phyloP scores from a whole-genome alignment of 352 stramenopile species.

The Phytophthora meadii region DNA sequence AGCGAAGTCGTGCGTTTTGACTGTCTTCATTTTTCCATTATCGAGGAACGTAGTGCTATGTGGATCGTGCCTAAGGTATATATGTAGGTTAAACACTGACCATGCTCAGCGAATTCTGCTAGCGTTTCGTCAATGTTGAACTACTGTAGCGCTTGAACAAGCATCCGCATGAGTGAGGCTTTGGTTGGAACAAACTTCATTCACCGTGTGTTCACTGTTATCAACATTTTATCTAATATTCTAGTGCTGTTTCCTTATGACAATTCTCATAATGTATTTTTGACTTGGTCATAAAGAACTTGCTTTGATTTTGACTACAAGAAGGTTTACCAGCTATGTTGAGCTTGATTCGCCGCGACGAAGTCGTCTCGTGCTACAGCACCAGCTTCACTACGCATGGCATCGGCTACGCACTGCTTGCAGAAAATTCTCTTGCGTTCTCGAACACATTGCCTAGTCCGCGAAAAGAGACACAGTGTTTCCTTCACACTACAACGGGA shows the following conservation, averaged over 20 bases:
- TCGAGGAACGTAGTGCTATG: slow-evolving; percentile 3
- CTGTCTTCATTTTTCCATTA: slow-evolving; percentile 15
- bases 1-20: slow-evolving; percentile 18
- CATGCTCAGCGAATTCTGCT: not conserved
- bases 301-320: too few relatives aligned
- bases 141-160: not conserved
- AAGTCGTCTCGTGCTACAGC: slow-evolving; percentile 42
- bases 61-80: slow-evolving; percentile 17
- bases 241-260: too few relatives aligned
- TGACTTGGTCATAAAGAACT: too few relatives aligned
- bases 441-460: slow-evolving; percentile 14
- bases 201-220: too few relatives aligned
- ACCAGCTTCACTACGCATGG: slow-evolving; percentile 35
- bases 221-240: not conserved
- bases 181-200: not conserved
- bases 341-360: slow-evolving; percentile 13
- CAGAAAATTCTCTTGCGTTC: slow-evolving; percentile 42
- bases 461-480: slow-evolving; percentile 37
- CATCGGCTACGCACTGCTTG: slow-evolving; percentile 43
- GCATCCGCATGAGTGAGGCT: not conserved
- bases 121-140: not conserved
- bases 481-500: slow-evolving; percentile 38
- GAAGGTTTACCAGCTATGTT: slow-evolving; percentile 28
- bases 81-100: not conserved
- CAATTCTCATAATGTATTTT: too few relatives aligned